Conservation (phyloP, 768 basidiomycete species). For the Mrakia hoshinonis region DNA sequence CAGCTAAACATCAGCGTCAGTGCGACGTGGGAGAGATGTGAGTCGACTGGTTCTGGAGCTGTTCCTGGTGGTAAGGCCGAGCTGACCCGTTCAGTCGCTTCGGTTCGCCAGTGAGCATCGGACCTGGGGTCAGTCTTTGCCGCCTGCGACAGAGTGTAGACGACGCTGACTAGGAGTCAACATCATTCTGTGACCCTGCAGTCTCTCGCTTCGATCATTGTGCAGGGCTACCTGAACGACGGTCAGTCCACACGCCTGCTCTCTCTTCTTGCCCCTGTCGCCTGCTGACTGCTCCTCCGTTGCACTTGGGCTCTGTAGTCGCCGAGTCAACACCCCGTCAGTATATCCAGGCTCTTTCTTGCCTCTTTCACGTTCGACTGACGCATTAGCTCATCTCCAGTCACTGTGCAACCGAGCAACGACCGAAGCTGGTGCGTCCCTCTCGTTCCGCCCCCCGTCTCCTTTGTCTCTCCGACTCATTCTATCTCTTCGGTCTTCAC, state of each 20-base stretch:
- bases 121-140: not conserved
- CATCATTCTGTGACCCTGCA: not conserved
- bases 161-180: too few species aligned
- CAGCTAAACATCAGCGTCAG: not conserved
- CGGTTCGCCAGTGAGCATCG: not conserved
- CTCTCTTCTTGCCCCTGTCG: too few species aligned
- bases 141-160: not conserved
- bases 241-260: not conserved
- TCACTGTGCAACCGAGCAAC: not conserved
- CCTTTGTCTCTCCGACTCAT: too few species aligned
- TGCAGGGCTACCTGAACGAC: not conserved
- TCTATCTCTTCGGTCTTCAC: too few species aligned
- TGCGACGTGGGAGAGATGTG: not conserved
- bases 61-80: not conserved
- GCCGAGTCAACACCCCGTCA: not conserved
- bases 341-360: not conserved
- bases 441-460: too few species aligned
- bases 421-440: not conserved
- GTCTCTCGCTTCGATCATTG: not conserved
- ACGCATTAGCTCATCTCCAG: not conserved
- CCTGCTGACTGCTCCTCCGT: not conserved
- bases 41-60: not conserved
- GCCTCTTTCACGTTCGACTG: not conserved
- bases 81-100: not conserved
- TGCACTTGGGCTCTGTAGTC: not conserved